Conservation (phyloP, 129 eudicot species). For the Saposhnikovia divaricata region DNA sequence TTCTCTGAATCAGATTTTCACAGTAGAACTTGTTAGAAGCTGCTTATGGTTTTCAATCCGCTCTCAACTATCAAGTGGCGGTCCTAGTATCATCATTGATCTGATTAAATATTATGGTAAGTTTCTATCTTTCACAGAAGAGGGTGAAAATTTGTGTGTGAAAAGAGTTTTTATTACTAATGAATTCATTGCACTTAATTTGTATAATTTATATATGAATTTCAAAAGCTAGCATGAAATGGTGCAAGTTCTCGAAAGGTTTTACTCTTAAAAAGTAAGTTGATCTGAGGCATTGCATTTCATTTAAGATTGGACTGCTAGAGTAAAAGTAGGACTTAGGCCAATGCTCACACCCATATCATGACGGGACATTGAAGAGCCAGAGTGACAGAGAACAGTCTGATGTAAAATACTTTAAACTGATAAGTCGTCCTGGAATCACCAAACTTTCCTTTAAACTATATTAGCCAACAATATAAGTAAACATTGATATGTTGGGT, state of each 20-base stretch:
- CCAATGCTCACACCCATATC: neutral
- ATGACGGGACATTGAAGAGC: neutral
- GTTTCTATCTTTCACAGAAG: slow-evolving; percentile 1
- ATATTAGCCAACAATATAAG: neutral
- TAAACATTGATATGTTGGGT: neutral
- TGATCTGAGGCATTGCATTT: neutral
- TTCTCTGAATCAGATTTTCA: slow-evolving; percentile 17
- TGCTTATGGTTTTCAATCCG: slow-evolving; percentile 22
- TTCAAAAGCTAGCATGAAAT: too few relatives aligned
- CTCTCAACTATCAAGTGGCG: slow-evolving; percentile 15
- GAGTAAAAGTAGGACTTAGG: neutral
- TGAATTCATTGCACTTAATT: neutral
- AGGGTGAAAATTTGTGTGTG: neutral
- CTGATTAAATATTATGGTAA: slow-evolving; percentile 41
- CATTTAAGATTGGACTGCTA: neutral
- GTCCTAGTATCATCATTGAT: slow-evolving; percentile 5
- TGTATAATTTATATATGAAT: neutral
- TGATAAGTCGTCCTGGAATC: too few relatives aligned
- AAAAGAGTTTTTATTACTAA: neutral
- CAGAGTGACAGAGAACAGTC: neutral
- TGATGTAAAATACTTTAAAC: neutral
- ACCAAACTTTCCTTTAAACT: neutral
- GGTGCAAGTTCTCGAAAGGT: neutral
- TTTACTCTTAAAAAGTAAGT: neutral
- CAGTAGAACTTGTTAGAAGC: slow-evolving; percentile 18